A percentile compares a stretch with the other conserved stretches of the same genome.
These are phyloP conservation scores for Amoebophrya sp. DNA, from an alignment of 169 alveolate genomes.

Conservation along the genomic window DNA sequence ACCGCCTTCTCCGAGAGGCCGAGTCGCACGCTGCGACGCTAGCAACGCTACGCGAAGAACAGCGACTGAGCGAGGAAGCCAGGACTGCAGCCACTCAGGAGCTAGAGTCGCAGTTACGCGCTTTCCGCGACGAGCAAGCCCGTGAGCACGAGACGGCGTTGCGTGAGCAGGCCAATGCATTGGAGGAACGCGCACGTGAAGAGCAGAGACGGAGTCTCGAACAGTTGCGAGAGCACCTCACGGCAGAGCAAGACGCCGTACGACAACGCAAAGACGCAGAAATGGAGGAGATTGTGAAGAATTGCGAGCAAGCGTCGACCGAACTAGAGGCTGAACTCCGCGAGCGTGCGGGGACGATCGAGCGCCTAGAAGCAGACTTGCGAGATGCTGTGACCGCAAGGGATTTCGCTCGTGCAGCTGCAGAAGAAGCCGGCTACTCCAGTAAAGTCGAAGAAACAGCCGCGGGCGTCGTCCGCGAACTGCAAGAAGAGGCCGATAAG, in stretches of 20 bases:
- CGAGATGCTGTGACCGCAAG: neutral
- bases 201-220: neutral
- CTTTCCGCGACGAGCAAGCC: neutral
- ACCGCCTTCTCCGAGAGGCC: neutral
- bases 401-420: neutral
- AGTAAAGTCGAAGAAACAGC: too few relatives aligned
- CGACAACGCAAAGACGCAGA: neutral
- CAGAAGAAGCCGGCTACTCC: neutral
- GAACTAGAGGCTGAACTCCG: neutral
- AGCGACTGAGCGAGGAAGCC: neutral
- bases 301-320: neutral
- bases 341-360: neutral
- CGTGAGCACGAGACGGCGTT: neutral
- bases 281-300: neutral
- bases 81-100: neutral
- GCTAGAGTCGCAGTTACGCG: neutral
- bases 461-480: neutral
- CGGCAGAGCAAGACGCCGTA: neutral
- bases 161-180: neutral
- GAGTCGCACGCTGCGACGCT: neutral
- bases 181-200: neutral
- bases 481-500: neutral
- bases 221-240: neutral
- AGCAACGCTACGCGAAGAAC: neutral
- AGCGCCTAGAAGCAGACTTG: neutral